These are phyloP conservation scores for Amanita muscaria DNA, from an alignment of 768 basidiomycete species.

Conservation along the genomic window DNA sequence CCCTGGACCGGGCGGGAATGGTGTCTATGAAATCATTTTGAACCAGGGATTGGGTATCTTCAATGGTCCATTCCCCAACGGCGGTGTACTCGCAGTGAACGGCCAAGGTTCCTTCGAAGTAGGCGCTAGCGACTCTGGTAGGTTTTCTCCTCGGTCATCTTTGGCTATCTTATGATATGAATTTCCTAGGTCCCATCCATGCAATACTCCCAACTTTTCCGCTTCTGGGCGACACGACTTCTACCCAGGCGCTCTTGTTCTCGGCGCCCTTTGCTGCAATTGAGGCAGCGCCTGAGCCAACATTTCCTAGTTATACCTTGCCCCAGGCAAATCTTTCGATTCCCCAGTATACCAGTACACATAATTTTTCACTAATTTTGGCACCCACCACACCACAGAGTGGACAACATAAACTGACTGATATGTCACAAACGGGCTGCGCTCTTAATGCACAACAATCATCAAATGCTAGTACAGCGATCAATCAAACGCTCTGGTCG, in stretches of 20 bases:
- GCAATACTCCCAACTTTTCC: slow-evolving; percentile 34
- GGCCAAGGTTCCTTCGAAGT: slow-evolving; percentile 45
- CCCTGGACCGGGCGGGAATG: slow-evolving; percentile 29
- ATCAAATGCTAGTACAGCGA: slow-evolving; percentile 22
- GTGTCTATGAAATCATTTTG: slow-evolving; percentile 41
- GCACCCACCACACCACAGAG: slow-evolving; percentile 20
- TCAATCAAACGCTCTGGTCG: slow-evolving; percentile 46
- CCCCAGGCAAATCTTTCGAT: slow-evolving; percentile 44
- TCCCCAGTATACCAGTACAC: slow-evolving; percentile 38
- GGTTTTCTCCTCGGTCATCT: slow-evolving; percentile 5
- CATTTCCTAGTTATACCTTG: slow-evolving; percentile 72
- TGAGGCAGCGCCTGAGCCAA: slow-evolving; percentile 24
- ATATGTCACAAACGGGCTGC: slow-evolving; percentile 51
- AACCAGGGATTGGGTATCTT: slow-evolving; percentile 43
- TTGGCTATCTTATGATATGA: background rate
- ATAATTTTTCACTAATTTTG: slow-evolving; percentile 40
- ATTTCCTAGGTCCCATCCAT: slow-evolving; percentile 39
- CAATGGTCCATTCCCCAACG: slow-evolving; percentile 34
- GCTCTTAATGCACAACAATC: slow-evolving; percentile 35
- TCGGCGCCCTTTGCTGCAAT: slow-evolving; percentile 44
- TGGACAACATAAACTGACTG: slow-evolving; percentile 16
- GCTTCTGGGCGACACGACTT: slow-evolving; percentile 64
- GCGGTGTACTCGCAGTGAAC: slow-evolving; percentile 46
- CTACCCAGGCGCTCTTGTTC: slow-evolving; percentile 65
- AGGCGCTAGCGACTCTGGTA: slow-evolving; percentile 41